A percentile compares a stretch with the other conserved stretches of the same genome.
Conservation (phyloP, 2,329 filamentous ascomycete genomes). For the Aureobasidium lini region DNA sequence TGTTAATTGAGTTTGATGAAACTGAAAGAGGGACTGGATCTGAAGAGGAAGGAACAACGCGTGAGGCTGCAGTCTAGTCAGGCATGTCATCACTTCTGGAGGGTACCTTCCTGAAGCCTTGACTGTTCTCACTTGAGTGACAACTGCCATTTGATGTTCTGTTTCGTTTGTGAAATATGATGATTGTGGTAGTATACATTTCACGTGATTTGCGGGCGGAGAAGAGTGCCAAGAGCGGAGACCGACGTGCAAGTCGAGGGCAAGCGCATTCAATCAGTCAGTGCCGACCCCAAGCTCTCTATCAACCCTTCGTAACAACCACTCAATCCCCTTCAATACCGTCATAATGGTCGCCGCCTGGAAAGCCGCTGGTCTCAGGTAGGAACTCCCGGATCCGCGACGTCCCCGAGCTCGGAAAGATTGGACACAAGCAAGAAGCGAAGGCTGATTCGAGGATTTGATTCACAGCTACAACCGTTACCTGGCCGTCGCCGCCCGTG, state of each 20-base stretch:
- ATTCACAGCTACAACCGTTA: conserved; percentile 94
- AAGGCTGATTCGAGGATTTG: background rate
- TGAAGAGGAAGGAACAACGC: background rate
- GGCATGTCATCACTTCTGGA: too few relatives aligned
- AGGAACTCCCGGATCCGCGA: conserved; percentile 35
- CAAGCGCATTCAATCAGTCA: conserved; percentile 2
- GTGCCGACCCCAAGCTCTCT: conserved; percentile 3
- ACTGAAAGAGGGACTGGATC: background rate
- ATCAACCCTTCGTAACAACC: conserved; percentile 10
- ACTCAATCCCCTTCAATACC: conserved; percentile 23
- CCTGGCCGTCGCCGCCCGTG: conserved; percentile 88
- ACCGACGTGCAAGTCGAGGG: background rate
- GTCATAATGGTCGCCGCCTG: conserved; percentile 91
- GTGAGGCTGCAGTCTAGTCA: background rate
- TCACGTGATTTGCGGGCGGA: conserved; percentile 14
- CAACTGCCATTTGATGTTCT: too few relatives aligned
- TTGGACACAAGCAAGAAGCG: background rate
- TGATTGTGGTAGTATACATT: background rate
- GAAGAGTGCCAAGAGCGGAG: background rate
- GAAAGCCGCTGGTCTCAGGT: conserved; percentile 97
- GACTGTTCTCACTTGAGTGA: background rate
- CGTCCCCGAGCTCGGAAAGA: background rate
- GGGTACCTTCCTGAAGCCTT: background rate
- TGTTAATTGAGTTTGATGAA: background rate
- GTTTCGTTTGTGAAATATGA: background rate